Conservation (phyloP, 139 green algal species). For the Tetradesmus lagerheimii region DNA sequence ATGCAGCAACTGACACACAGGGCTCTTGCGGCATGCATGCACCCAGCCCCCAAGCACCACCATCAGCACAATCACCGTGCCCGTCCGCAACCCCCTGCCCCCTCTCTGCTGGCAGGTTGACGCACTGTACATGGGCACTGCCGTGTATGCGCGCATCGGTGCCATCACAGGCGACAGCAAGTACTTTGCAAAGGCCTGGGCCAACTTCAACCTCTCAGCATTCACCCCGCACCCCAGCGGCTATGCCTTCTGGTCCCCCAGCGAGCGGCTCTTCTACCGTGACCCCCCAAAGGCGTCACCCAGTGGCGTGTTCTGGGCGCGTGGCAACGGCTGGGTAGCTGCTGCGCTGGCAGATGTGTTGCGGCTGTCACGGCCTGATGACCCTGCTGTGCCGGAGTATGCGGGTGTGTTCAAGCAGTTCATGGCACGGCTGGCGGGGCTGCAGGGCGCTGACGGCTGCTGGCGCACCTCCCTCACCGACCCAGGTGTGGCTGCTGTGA, state of each 20-base stretch:
- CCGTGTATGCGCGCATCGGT: conserved; percentile 2
- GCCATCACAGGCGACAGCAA: neutral
- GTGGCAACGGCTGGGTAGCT: neutral
- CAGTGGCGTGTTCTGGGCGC: conserved; percentile 15
- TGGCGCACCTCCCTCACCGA: neutral
- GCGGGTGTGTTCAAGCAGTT: neutral
- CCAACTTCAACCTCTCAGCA: neutral
- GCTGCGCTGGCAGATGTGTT: neutral
- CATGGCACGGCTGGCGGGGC: neutral
- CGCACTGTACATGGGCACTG: neutral
- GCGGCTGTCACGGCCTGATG: neutral
- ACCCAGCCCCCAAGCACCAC: too few relatives aligned
- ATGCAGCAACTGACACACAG: too few relatives aligned
- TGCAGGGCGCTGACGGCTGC: conserved; percentile 38
- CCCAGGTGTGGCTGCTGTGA: neutral
- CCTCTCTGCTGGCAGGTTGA: neutral
- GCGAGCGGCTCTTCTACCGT: conserved; percentile 12
- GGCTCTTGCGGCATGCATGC: too few relatives aligned
- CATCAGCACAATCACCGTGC: too few relatives aligned
- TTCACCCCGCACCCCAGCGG: neutral
- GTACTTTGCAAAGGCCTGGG: conserved; percentile 12
- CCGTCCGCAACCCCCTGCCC: too few relatives aligned
- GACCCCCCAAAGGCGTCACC: conserved; percentile 4
- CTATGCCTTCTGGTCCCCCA: conserved; percentile 6
- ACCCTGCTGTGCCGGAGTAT: neutral